Base-by-base conservation (phyloP, 257 asterid genomes). In the Nicotiana obtusifolia region DNA sequence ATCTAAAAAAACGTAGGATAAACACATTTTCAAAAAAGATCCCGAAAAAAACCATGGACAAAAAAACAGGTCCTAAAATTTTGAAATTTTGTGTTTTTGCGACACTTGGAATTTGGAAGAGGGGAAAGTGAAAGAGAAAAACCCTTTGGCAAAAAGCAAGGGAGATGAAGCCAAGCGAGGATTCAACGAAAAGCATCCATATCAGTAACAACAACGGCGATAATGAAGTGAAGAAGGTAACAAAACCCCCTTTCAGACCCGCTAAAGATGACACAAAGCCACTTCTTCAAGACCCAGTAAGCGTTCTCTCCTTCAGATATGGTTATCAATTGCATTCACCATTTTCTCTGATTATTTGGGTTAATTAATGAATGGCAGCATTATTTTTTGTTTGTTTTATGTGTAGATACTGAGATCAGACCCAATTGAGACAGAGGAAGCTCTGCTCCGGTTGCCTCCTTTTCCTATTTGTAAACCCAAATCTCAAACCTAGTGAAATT, bases 391-490 rank as follows among this genome's bases (percentile, higher is more conserved):
- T 69, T 19, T 24, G 16, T 37, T 26, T 41, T 64, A 71, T 76
- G 14, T 6, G 67, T 80, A 94, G 97, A 93, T 94, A 57, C 64
- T 90, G 81, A 93, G 97, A 81, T 92, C 98, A 84, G 96, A 95
- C 86, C 98, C 97, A 76, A 93, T 92, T 53, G 96, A 91, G 89
- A 92, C 97, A 0, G 97, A 95, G 87, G 98, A 95, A 90, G 94
- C 97, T 41, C 90, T 95, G 71, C 91, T 95, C 62, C 92, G 93
- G 2, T 86, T 95, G 90, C 96, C 98, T 77, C 93, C 94, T 79
- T 85, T 93, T 31, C 96, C 97, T 44, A 67, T 82, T 80, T n/a
- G 67, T 84, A 88, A 77, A 77, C 30, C 83, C 8, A 84, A 68
- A 49, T 14, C 77, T 75, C 22, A 54, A 20, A 9, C n/a, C 76